phyloP scores from a whole-genome alignment of 805 yeast genomes.

The Zygoascus flipseniorum region DNA sequence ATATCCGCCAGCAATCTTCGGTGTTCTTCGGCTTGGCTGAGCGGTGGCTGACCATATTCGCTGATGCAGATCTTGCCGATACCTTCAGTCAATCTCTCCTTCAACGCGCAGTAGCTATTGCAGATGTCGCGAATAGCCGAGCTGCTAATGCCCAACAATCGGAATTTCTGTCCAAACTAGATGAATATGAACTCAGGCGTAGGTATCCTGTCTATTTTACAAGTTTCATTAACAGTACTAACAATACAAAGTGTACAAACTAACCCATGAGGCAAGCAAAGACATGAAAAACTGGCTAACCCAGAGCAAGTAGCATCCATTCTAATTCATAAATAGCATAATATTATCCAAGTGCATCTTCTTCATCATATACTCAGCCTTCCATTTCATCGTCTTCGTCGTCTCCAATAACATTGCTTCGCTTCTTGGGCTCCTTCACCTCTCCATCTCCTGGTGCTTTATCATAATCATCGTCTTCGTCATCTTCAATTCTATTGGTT shows the following conservation, averaged over 20 bases:
- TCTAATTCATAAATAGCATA: not conserved
- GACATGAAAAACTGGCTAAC: conserved; percentile 37
- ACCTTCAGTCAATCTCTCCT: conserved; percentile 46
- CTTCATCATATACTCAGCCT: not conserved
- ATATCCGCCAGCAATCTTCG: conserved; percentile 54
- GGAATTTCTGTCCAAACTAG: conserved; percentile 57
- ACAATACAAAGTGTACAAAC: conserved; percentile 16
- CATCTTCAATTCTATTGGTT: conserved; percentile 23
- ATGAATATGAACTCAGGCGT: conserved; percentile 54
- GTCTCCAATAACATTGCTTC: conserved; percentile 10
- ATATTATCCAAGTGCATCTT: not conserved
- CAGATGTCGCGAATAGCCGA: conserved; percentile 58
- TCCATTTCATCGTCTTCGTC: conserved; percentile 28
- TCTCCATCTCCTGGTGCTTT: conserved; percentile 3
- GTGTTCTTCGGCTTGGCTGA: conserved; percentile 63
- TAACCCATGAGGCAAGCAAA: conserved; percentile 26
- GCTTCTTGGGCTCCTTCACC: conserved; percentile 15
- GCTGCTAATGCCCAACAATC: conserved; percentile 35
- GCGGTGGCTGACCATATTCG: conserved; percentile 69
- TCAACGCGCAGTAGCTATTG: conserved; percentile 60
- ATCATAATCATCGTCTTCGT: conserved; percentile 11
- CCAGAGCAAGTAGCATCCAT: conserved; percentile 14
- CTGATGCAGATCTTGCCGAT: conserved; percentile 52
- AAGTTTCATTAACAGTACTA: not conserved
- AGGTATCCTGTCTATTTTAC: not conserved